Evolutionary conservation across 2,329 filamentous ascomycete species (phyloP).

Genomic region (Hypoxylon sp.): DNA sequence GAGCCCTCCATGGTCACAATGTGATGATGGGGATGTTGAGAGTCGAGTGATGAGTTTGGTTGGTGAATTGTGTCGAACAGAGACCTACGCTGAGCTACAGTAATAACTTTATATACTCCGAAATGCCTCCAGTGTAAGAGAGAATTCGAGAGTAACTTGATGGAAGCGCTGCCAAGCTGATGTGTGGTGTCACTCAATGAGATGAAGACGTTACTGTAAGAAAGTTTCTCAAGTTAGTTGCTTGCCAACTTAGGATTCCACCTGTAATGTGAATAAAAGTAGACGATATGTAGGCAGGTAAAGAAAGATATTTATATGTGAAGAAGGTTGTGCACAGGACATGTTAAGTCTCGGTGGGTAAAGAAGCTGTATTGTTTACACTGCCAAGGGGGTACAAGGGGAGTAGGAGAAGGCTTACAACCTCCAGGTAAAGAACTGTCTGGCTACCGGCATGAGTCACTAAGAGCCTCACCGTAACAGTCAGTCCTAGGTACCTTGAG

Average conservation of each 20-base stretch:
- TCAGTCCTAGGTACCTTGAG: not conserved
- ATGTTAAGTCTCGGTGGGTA: conserved; percentile 3
- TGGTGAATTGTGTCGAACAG: conserved; percentile 7
- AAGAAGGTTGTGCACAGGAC: not conserved
- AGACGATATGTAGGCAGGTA: not conserved
- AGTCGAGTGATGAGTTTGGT: not conserved
- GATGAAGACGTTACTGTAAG: conserved; percentile 5
- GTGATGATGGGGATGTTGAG: conserved; percentile 12
- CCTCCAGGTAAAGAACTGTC: conserved; percentile 1
- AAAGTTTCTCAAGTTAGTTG: conserved; percentile 4
- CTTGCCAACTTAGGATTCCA: not conserved
- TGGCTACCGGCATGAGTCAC: conserved; percentile 48
- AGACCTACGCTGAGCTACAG: not conserved
- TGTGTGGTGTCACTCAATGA: not conserved
- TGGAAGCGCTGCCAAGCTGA: conserved; percentile 1
- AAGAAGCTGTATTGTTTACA: not conserved
- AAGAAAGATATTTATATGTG: conserved; percentile 4
- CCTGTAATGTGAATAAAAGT: conserved; percentile 6
- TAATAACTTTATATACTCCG: not conserved
- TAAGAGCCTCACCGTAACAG: not conserved
- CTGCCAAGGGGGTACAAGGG: not conserved
- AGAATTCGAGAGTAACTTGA: conserved; percentile 6
- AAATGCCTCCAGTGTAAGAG: not conserved
- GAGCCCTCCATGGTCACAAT: conserved; percentile 54
- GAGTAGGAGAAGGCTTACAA: not conserved